Evolutionary conservation across 225 moss, liverwort and hornwort genomes (phyloP), one percentile per base, ranked within the genome.

Genomic region (Sphagnum contortum): DNA sequence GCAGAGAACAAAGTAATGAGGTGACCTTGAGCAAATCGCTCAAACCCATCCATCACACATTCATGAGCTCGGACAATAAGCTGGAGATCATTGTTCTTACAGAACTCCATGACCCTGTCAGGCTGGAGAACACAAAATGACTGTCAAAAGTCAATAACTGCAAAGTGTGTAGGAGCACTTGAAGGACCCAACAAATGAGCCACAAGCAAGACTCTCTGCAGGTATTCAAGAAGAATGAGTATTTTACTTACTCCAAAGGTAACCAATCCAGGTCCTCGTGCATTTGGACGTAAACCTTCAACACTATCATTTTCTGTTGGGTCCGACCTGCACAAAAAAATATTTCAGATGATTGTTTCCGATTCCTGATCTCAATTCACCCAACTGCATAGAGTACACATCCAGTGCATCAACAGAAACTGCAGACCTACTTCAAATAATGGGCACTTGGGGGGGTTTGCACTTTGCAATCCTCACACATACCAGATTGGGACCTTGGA

Each of bases 21-120:
- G 71, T 98, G 96, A 11, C 96, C 96, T 74, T 98, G 96, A 2
- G 93, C 96, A 68, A 93, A 98, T 44, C 93, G 92, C 70, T 98
- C 96, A 74, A 98, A 98, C 1, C 96, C 96, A 60, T 98, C 96
- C 96, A 98, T 98, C 12, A 98, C 96, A 74, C 96, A 98, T 76
- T 98, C 96, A 75, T 98, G 96, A 45, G 96, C 96, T 64, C 96
- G 81, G 10, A 98, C 96, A 71, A 98, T 98, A 8, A 98, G 87
- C 77, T 98, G 96, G 63, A 98, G 83, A 72, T 98, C 92, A 64
- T 98, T 98, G 66, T 93, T 90, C 70, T 98, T 98, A 72, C 96
- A 98, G 11, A 98, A 98, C 57, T 98, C 96, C 87, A 98, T 83
- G 1, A 98, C 96, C 60, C 96, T 85, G 47, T 98, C 96, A 45